Base-by-base conservation (phyloP, 495 filamentous ascomycete genomes). In the Aspergillus egyptiacus region DNA sequence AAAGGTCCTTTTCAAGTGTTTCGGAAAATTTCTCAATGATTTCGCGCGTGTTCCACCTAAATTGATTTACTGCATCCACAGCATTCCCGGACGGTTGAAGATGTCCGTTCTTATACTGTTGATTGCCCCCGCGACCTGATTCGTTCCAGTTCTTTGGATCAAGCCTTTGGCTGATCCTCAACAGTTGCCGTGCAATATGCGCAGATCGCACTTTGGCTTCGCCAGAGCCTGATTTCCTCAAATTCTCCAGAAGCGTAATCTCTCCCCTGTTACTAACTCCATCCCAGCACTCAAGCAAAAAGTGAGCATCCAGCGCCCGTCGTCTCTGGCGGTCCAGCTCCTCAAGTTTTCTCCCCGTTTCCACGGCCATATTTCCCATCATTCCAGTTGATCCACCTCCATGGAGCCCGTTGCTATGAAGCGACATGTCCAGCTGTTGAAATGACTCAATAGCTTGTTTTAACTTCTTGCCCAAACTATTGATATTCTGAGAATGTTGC, bases 11-110 rank as follows among this genome's bases (percentile, higher is more conserved):
- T 66, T 99, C 94, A 48, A 99, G 66, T 0, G 83, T 88, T 67
- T 99, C 94, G 0, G 87, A 90, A 66, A 96, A 99, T 57, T 95
- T 95, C 66, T 99, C 94, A 42, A 99, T 87, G 20, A 94, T 78
- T 64, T 96, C 91, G 49, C 86, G 77, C 4, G 91, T 91, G 47
- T 91, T 90, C 53, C 68, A 67, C 46, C 73, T 68, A 35, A 67
- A 60, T 1, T 65, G 56, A 44, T 55, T 67, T 28, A 62, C 63
- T 10, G 59, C 62, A 14, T 59, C 62, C 36, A 68, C 77, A 57
- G 34, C 66, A 61, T 54, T 65, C 59, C 60, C 61, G 34, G 62
- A 73, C 61, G 31, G 59, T 51, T 54, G 73, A 59, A 51, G 73
- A 66, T 59, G 51, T 52, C 44, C 55, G 22, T 54, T 54, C n/a